Percentiles rank a stretch among this genome's conserved stretches.
Conservation (phyloP, 495 filamentous ascomycete genomes). For the Hypomontagnella submonticulosa region DNA sequence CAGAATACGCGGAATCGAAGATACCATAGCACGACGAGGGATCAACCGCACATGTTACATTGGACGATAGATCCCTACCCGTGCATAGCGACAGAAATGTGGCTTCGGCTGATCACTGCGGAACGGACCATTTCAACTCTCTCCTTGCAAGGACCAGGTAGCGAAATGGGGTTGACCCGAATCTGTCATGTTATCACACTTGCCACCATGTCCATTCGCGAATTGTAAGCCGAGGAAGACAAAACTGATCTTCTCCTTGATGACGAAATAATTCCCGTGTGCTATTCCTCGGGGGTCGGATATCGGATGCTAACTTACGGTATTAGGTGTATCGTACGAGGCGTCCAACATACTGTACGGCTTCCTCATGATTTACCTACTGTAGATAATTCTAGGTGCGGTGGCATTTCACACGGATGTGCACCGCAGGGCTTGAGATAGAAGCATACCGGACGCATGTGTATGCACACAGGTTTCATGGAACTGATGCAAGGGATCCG, state of each 20-base stretch:
- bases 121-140: conserved; percentile 39
- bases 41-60: conserved; percentile 17
- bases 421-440: conserved; percentile 24
- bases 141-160: conserved; percentile 22
- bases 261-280: conserved; percentile 4
- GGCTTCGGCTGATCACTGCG: conserved; percentile 39
- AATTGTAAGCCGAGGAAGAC: background rate
- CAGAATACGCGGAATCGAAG: conserved; percentile 19
- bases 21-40: background rate
- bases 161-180: conserved; percentile 15
- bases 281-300: background rate
- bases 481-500: conserved; percentile 38
- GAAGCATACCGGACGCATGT: conserved; percentile 26
- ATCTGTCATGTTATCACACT: conserved; percentile 2
- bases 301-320: conserved; percentile 4
- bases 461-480: conserved; percentile 34
- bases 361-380: no score
- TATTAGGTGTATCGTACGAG: conserved; percentile 6
- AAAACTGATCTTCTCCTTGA: background rate
- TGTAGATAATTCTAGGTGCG: background rate
- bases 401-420: conserved; percentile 2
- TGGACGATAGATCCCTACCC: conserved; percentile 1
- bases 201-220: background rate
- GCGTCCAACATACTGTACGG: conserved; percentile 8
- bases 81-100: conserved; percentile 31